These are phyloP conservation scores for Blastobotrys malaysiensis DNA, from an alignment of 1,139 yeast species.

Conservation along the genomic window DNA sequence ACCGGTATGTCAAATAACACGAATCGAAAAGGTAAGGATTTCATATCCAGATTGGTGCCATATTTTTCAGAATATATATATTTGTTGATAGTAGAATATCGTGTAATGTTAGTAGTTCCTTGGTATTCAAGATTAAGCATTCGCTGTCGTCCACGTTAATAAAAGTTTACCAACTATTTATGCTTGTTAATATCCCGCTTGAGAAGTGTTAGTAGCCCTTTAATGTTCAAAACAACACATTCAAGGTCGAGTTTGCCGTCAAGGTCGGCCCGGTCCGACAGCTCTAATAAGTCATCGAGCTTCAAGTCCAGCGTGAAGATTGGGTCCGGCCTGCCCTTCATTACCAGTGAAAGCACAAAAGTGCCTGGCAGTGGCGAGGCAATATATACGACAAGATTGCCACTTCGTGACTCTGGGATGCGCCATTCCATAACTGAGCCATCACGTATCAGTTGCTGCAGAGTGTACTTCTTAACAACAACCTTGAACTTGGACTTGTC, in stretches of 20 bases:
- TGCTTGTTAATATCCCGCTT: constrained; percentile 24
- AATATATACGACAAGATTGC: constrained; percentile 26
- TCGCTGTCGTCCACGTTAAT: too few species aligned
- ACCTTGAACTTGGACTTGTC: constrained; percentile 23
- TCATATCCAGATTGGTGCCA: too few species aligned
- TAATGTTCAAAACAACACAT: constrained; percentile 30
- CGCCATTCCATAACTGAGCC: constrained; percentile 31
- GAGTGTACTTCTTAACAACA: constrained; percentile 31
- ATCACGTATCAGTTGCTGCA: constrained; percentile 31
- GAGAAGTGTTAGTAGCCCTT: constrained; percentile 23
- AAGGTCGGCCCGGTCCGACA: constrained; percentile 29
- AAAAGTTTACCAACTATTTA: constrained; percentile 6
- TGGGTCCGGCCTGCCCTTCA: constrained; percentile 33
- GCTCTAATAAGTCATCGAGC: constrained; percentile 35
- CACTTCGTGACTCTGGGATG: constrained; percentile 27
- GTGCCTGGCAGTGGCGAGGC: constrained; percentile 36
- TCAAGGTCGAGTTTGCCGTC: constrained; percentile 29
- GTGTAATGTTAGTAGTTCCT: background rate
- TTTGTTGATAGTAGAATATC: too few species aligned
- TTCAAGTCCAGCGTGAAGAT: constrained; percentile 31
- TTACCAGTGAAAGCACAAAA: constrained; percentile 32
- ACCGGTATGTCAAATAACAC: too few species aligned
- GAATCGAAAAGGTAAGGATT: too few species aligned
- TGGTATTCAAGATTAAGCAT: too few species aligned
- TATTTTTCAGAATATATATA: too few species aligned